phyloP scores from a whole-genome alignment of 768 basidiomycete genomes.

The Trametes cinnabarina region DNA sequence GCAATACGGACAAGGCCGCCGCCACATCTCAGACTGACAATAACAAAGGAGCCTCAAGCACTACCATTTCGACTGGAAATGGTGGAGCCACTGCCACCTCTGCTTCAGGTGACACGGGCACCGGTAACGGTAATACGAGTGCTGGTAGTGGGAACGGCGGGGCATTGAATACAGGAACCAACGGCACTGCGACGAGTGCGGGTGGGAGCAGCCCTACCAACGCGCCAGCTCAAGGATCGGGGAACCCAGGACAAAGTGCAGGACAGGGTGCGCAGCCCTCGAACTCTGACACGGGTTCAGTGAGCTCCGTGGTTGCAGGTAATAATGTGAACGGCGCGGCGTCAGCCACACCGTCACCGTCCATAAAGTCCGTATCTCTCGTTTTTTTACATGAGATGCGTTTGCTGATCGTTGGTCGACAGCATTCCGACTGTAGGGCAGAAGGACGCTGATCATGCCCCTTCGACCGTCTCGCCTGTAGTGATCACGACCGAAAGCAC shows the following conservation, averaged over 20 bases:
- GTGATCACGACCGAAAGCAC: conserved; percentile 1
- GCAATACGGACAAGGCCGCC: not conserved
- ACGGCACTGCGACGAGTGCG: not conserved
- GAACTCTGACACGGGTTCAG: not conserved
- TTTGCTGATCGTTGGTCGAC: not conserved
- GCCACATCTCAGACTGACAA: not conserved
- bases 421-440: not conserved
- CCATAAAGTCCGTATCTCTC: not conserved
- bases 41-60: not conserved
- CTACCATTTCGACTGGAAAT: not conserved
- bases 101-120: not conserved
- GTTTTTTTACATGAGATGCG: not conserved
- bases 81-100: not conserved
- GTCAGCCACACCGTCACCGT: not conserved
- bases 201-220: not conserved
- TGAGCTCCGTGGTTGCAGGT: not conserved
- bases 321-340: conserved; percentile 7
- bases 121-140: not conserved
- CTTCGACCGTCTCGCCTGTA: not conserved
- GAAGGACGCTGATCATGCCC: conserved; percentile 2
- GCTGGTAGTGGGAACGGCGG: not conserved
- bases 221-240: not conserved
- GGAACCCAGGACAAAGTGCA: not conserved
- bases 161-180: not conserved
- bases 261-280: not conserved